Evolutionary conservation across 2,329 filamentous ascomycete species (phyloP).

Genomic region (Camptophora hylomeconis): DNA sequence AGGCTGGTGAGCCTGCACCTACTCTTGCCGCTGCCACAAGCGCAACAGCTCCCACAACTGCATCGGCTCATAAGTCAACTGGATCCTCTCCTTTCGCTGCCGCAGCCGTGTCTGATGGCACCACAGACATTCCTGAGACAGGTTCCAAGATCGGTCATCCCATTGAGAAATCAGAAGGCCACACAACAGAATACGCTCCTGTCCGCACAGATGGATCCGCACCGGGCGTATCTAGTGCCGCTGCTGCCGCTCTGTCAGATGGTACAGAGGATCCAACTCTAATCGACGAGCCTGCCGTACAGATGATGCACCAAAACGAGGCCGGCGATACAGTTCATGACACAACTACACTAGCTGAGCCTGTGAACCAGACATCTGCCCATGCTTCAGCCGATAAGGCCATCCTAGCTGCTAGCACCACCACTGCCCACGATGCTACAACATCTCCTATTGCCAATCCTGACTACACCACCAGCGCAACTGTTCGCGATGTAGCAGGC

Average conservation of each 20-base stretch:
- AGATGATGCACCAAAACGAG: constrained; percentile 15
- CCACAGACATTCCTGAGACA: constrained; percentile 7
- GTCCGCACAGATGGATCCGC: constrained; percentile 5
- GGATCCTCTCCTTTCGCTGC: constrained; percentile 9
- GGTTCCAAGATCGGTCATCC: no score
- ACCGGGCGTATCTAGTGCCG: constrained; percentile 8
- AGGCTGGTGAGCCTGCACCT: constrained; percentile 27
- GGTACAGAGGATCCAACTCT: constrained; percentile 15
- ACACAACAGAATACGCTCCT: constrained; percentile 15
- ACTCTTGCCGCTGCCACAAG: constrained; percentile 26
- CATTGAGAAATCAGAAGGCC: constrained; percentile 12
- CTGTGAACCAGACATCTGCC: background rate
- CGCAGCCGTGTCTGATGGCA: constrained; percentile 11
- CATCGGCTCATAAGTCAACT: constrained; percentile 3
- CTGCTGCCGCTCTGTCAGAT: constrained; percentile 13
- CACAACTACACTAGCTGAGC: constrained; percentile 2
- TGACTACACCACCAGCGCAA: constrained; percentile 12
- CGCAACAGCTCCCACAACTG: constrained; percentile 23
- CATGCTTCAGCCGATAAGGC: background rate
- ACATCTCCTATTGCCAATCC: constrained; percentile 18
- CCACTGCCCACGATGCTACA: constrained; percentile 9
- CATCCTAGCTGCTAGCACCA: constrained; percentile 2
- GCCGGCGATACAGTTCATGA: constrained; percentile 4
- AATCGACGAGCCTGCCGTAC: constrained; percentile 15
- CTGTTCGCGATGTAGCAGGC: no score